Evolutionary conservation across 495 filamentous ascomycete species (phyloP).

Genomic region (Hypoxylon cercidicola): DNA sequence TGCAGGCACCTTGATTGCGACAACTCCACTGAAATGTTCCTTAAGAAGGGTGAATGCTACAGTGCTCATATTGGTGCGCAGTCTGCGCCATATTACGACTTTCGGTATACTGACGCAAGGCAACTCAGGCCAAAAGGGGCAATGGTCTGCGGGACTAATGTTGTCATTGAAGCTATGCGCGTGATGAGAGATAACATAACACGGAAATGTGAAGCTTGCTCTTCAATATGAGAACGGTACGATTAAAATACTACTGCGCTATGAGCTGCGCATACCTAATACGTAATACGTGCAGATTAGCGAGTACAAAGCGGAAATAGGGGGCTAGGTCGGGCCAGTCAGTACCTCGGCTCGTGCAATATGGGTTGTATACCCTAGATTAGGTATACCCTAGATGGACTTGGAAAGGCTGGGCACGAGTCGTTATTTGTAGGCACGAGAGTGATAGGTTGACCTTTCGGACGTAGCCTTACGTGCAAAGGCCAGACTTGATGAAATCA

Average conservation of each 20-base stretch:
- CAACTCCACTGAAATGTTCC: neutral
- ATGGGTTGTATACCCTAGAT: too few relatives aligned
- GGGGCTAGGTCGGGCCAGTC: too few relatives aligned
- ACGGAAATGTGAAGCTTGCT: constrained; percentile 19
- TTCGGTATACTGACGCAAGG: constrained; percentile 1
- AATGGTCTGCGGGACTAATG: constrained; percentile 31
- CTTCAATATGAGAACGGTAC: constrained; percentile 26
- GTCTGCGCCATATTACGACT: constrained; percentile 10
- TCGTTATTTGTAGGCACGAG: too few relatives aligned
- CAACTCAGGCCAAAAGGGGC: neutral
- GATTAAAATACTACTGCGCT: constrained; percentile 2
- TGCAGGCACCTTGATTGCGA: constrained; percentile 12
- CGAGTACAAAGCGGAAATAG: too few relatives aligned
- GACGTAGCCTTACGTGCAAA: neutral
- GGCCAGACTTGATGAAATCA: neutral
- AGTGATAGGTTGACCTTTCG: too few relatives aligned
- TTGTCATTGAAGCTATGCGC: neutral
- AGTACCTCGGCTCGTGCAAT: too few relatives aligned
- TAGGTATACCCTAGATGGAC: too few relatives aligned
- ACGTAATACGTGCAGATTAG: neutral
- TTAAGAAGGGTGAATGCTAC: constrained; percentile 21
- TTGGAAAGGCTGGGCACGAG: too few relatives aligned
- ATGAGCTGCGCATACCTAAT: neutral
- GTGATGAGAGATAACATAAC: neutral
- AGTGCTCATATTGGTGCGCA: constrained; percentile 5